These are phyloP conservation scores for Boletus rubropictus DNA, from an alignment of 768 basidiomycete genomes.

Conservation along the genomic window DNA sequence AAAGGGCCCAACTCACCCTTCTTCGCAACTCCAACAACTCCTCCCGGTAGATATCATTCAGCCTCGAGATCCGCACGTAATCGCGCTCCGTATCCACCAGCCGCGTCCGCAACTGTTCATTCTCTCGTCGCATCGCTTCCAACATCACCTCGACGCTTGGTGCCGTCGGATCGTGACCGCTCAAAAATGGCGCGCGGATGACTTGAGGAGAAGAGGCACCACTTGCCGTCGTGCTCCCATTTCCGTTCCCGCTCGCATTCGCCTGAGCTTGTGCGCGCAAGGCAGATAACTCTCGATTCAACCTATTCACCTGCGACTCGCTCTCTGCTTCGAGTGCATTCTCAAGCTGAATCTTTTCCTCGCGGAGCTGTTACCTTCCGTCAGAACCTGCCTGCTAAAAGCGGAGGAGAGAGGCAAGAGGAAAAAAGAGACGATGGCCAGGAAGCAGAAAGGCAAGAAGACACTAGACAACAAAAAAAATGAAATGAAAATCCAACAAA, in stretches of 20 bases:
- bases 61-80: slow-evolving; percentile 62
- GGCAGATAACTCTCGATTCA: slow-evolving; percentile 64
- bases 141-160: slow-evolving; percentile 56
- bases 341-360: slow-evolving; percentile 81
- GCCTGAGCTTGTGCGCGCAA: slow-evolving; percentile 45
- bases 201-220: neutral
- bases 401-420: too few relatives aligned
- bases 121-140: slow-evolving; percentile 73
- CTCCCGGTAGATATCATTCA: slow-evolving; percentile 82
- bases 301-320: slow-evolving; percentile 76
- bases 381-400: neutral
- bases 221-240: slow-evolving; percentile 8
- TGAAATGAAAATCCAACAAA: slow-evolving; percentile 16
- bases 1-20: slow-evolving; percentile 46
- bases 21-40: slow-evolving; percentile 74
- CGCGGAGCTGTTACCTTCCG: slow-evolving; percentile 50
- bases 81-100: slow-evolving; percentile 73
- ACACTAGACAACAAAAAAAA: too few relatives aligned
- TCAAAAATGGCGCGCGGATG: slow-evolving; percentile 1
- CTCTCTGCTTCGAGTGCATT: slow-evolving; percentile 80
- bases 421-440: neutral
- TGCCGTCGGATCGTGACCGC: slow-evolving; percentile 27
- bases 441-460: too few relatives aligned
- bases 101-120: slow-evolving; percentile 62
- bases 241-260: slow-evolving; percentile 11